phyloP scores from a whole-genome alignment of 2,329 filamentous ascomycete species.

The Aspergillus chevalieri region DNA sequence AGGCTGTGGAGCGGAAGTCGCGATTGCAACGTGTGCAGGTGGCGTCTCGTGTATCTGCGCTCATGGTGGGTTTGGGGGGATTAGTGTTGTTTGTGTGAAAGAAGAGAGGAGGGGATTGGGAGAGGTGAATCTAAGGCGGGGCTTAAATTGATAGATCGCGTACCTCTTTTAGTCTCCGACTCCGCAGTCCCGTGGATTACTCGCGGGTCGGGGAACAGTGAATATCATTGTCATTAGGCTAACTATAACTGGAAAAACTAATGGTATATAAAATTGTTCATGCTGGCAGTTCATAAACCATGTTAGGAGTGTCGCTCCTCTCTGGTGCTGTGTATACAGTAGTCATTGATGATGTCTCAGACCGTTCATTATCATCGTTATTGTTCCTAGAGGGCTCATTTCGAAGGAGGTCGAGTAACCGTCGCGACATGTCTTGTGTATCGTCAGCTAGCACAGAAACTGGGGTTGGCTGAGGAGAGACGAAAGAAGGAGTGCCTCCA shows the following conservation, averaged over 20 bases:
- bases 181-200: too few species aligned
- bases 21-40: neutral
- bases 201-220: too few species aligned
- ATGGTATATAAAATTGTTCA: neutral
- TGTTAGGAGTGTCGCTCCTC: slow-evolving; percentile 1
- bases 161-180: too few species aligned
- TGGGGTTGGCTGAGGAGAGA: too few species aligned
- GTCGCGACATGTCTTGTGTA: neutral
- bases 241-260: neutral
- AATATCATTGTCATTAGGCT: too few species aligned
- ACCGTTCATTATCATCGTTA: neutral
- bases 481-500: too few species aligned
- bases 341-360: slow-evolving; percentile 1
- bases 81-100: neutral
- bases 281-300: neutral
- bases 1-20: neutral
- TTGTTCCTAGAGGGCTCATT: neutral
- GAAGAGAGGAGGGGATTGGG: neutral
- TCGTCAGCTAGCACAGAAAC: neutral
- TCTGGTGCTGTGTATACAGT: slow-evolving; percentile 22
- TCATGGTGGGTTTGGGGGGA: neutral
- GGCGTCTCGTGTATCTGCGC: neutral
- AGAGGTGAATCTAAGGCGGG: neutral
- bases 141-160: too few species aligned
- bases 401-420: neutral